Conservation (phyloP, 164 flowering plant genomes). For the Magnolia kwangsiensis region DNA sequence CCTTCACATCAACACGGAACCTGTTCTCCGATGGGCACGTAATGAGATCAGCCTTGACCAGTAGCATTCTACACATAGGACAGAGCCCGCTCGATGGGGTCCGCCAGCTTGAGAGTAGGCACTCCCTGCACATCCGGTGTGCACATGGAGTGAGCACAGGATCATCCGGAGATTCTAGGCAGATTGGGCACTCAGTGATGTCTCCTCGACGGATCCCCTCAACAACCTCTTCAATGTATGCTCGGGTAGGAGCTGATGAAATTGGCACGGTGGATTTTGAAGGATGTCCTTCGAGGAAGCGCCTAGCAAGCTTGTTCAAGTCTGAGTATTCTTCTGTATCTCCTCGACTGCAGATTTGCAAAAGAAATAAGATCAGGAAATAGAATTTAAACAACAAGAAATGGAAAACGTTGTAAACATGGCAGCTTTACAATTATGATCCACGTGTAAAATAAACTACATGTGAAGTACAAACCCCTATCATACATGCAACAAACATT, state of each 20-base stretch:
- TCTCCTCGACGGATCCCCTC: conserved; percentile 55
- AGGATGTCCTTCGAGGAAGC: conserved; percentile 42
- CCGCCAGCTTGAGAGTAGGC: conserved; percentile 70
- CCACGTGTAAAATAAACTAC: background rate
- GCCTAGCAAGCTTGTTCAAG: conserved; percentile 51
- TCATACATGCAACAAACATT: too few species aligned
- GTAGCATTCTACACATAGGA: conserved; percentile 57
- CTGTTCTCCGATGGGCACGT: conserved; percentile 64
- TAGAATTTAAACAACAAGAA: background rate
- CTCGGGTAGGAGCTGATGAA: conserved; percentile 38
- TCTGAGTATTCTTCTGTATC: conserved; percentile 60
- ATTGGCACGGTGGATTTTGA: conserved; percentile 12
- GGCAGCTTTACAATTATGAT: background rate
- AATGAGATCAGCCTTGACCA: conserved; percentile 56
- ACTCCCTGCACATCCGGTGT: conserved; percentile 80
- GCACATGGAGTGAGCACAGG: conserved; percentile 80
- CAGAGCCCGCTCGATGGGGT: conserved; percentile 44
- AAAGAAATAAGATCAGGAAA: background rate
- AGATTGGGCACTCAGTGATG: conserved; percentile 72
- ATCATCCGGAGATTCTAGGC: conserved; percentile 73
- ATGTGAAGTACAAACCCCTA: too few species aligned
- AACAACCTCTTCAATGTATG: conserved; percentile 74
- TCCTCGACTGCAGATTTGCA: conserved; percentile 44
- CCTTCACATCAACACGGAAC: conserved; percentile 53
- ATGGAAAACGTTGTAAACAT: background rate